Evolutionary conservation across 179 eudicot genomes (phyloP), one percentile per base, ranked within the genome.

Genomic region (Patellifolia procumbens): DNA sequence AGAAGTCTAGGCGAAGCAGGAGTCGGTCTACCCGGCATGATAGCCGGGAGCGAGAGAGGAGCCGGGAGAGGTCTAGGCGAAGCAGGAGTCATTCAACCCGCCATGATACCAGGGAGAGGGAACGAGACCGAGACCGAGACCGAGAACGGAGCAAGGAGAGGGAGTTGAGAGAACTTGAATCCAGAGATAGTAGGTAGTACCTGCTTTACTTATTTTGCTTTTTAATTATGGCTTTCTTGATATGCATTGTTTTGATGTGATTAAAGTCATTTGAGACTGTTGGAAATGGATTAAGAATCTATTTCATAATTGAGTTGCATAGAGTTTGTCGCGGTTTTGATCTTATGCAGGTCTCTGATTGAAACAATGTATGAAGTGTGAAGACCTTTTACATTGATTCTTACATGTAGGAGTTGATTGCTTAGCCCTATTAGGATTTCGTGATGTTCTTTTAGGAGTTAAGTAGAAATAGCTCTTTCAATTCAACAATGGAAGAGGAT

Each of bases 181-280:
- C 70, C 64, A 80, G 88, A 51, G 88, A 82, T 20, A 78, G 80
- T 78, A 85, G 88, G 88, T 85, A 60, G n/a, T 12, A 28, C 15
- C 11, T 11, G 28, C 37, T 0, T 17, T 11, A 10, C 2, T 59
- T 58, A 0, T 51, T 26, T 29, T 52, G 15, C 34, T 66, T 46
- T 19, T 2, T 12, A 13, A 32, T 45, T 31, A 12, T 48, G 35
- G 7, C 4, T 76, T 42, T 22, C 6, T 46, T 51, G 45, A 3
- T 61, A 29, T 48, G 60, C 55, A 71, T 74, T 75, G 68, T 76
- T 42, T 5, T 39, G 26, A 4, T 63, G 52, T 31, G 51, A 28
- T 16, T n/a, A n/a, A n/a, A n/a, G n/a, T n/a, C n/a, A 39, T 39
- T 39, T 39, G 45, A 39, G 45, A 39, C 11, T 39, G 45, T 39